Conservation (phyloP, 2,329 filamentous ascomycete genomes). For the Aspergillus quadricinctus region DNA sequence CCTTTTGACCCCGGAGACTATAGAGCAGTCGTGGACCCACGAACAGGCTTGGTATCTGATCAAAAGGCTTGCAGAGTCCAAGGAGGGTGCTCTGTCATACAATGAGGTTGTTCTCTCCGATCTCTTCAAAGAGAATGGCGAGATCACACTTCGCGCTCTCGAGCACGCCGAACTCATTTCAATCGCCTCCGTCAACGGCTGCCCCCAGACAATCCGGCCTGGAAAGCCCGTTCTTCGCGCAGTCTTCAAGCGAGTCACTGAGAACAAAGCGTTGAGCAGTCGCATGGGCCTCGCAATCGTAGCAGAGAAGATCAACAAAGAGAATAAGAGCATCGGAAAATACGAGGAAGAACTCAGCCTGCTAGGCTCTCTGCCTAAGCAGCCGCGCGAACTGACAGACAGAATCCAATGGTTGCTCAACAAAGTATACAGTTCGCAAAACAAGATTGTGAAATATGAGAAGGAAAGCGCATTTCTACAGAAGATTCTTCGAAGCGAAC, state of each 20-base stretch:
- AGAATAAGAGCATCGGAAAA: slow-evolving; percentile 71
- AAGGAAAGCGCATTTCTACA: slow-evolving; percentile 66
- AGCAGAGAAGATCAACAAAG: slow-evolving; percentile 63
- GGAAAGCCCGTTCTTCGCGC: slow-evolving; percentile 83
- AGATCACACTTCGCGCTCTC: slow-evolving; percentile 72
- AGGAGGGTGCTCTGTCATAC: slow-evolving; percentile 63
- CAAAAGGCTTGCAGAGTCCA: slow-evolving; percentile 66
- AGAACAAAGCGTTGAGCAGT: slow-evolving; percentile 68
- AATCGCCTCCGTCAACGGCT: slow-evolving; percentile 67
- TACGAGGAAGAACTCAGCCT: slow-evolving; percentile 71
- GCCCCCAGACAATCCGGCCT: slow-evolving; percentile 71
- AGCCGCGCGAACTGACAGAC: slow-evolving; percentile 63
- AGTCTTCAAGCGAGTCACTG: slow-evolving; percentile 68
- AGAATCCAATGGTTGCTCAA: slow-evolving; percentile 67
- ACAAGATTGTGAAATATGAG: slow-evolving; percentile 70
- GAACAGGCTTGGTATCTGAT: slow-evolving; percentile 91
- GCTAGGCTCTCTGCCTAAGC: slow-evolving; percentile 65
- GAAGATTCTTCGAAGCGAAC: slow-evolving; percentile 60
- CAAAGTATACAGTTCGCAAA: slow-evolving; percentile 71
- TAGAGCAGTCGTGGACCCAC: slow-evolving; percentile 65
- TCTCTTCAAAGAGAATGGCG: slow-evolving; percentile 68
- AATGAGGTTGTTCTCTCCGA: slow-evolving; percentile 77
- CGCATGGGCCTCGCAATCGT: slow-evolving; percentile 70
- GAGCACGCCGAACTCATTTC: slow-evolving; percentile 82
- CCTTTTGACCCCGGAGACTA: slow-evolving; percentile 59